Evolutionary conservation across 345 rosid genomes (phyloP), one percentile per base, ranked within the genome.

Genomic region (Draba incana): DNA sequence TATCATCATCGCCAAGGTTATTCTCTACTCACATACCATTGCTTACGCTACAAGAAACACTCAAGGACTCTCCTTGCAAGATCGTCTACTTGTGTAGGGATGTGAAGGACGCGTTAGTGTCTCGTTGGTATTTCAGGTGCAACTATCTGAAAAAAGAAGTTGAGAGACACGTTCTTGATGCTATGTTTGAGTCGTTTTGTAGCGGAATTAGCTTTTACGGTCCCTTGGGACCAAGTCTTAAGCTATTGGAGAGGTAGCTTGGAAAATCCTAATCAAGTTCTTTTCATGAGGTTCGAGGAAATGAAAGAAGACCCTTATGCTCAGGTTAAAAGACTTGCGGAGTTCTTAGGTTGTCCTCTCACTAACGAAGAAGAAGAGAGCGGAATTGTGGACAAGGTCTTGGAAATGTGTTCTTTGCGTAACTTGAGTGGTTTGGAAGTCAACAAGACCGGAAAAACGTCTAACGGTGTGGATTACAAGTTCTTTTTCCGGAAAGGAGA

Each of bases 211-310:
- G 6, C 15, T 12, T n/a, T 1, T 69, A 10, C 33, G 84, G 80
- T 38, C 80, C 82, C 0, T 33, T 78, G 79, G 79, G 77, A 80
- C 42, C 69, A 80, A 44, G 37, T 35, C 16, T 11, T 62, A 25
- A 78, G 75, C 7, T 77, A 55, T 28, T 75, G 74, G 72, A 77
- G 62, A 49, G 66, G 28, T 14, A 75, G 77, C 57, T 14, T 49
- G 13, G 76, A 78, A 51, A 12, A 47, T 3, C 78, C 78, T 0
- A 39, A 72, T 5, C 64, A 62, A 58, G 68, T 75, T 2, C 12
- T 81, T 62, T 78, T 75, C 71, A 16, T 78, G 58, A 75, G 69
- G 39, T 80, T 72, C 1, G 79, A 80, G 62, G 77, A 77, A 0
- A 60, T 77, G 66, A 69, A 52, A 66, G 56, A 52, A 4, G 24